Base-by-base conservation (phyloP, 164 flowering plant species). In the Warburgia ugandensis region DNA sequence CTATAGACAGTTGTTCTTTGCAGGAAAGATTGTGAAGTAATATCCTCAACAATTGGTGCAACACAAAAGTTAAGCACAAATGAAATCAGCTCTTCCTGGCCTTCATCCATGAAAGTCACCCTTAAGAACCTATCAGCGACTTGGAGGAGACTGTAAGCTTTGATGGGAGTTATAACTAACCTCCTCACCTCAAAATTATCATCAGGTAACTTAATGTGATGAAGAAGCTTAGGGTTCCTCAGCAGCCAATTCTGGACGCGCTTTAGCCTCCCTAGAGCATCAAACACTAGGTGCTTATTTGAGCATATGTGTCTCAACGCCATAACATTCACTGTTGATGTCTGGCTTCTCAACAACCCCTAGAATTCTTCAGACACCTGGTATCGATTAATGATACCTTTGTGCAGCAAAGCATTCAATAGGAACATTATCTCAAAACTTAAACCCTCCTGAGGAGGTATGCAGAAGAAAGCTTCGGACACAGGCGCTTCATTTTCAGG, bases 101-200 rank as follows among this genome's bases (percentile, higher is more conserved):
- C 95, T 70, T 94, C 97, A 69, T 94, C 99, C 90, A 75, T 84
- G 55, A 94, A 94, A 9, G 95, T 81, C n/a, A 89, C 97, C 59
- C 97, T 73, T 33, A 89, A 52, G 66, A 94, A 94, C 16, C 96
- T 72, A 69, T 94, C 96, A 1, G 83, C 48, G n/a, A 71, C 85
- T 13, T 96, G 96, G 20, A 87, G 95, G 54, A 89, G 79, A 60
- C 96, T 86, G 45, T 89, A 84, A 0, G 97, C 99, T 72, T 52
- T 84, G 4, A 90, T 70, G 8, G 97, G 99, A 17, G 99, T 86
- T 23, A 94, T 84, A 17, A 79, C 66, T 60, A 94, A 54, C 63
- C 95, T 79, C 61, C 97, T 75, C 12, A 94, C 81, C 53, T 82
- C 86, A 14, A 74, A 72, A 19, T 73, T 68, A 52, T 80, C 83